These are phyloP conservation scores for Candida chauliodis DNA, from an alignment of 805 yeast species.

Conservation along the genomic window DNA sequence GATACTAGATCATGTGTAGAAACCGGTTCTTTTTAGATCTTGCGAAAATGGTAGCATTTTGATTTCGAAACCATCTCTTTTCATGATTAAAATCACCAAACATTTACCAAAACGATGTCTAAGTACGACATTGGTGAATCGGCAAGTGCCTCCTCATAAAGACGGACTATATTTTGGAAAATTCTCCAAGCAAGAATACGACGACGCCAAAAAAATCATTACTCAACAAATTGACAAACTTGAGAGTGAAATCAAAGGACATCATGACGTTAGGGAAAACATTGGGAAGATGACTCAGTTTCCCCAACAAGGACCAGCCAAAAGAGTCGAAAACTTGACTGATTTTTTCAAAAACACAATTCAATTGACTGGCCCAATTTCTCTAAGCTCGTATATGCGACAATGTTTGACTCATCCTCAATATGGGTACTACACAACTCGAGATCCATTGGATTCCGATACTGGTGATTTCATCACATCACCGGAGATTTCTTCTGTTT, in stretches of 20 bases:
- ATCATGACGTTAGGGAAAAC: slow-evolving; percentile 31
- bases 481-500: slow-evolving; percentile 83
- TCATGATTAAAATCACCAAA: too few species aligned
- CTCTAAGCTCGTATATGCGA: slow-evolving; percentile 71
- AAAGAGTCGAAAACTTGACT: slow-evolving; percentile 21
- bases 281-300: slow-evolving; percentile 34
- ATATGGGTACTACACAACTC: slow-evolving; percentile 74
- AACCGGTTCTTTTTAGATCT: too few species aligned
- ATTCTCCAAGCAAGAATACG: slow-evolving; percentile 37
- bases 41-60: too few species aligned
- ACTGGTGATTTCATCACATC: slow-evolving; percentile 80
- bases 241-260: slow-evolving; percentile 37
- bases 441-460: slow-evolving; percentile 61
- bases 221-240: slow-evolving; percentile 28
- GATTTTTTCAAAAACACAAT: slow-evolving; percentile 46
- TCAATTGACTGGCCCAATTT: slow-evolving; percentile 71
- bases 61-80: too few species aligned
- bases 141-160: too few species aligned
- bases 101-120: too few species aligned
- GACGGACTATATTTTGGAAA: slow-evolving; percentile 29
- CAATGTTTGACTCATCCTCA: slow-evolving; percentile 78
- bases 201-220: slow-evolving; percentile 32
- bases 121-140: too few species aligned
- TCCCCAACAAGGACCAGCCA: slow-evolving; percentile 20
- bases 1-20: too few species aligned